Percentiles rank a stretch among this genome's conserved stretches.
These are phyloP conservation scores for Xerocomus nothofagi DNA, from an alignment of 1,284 basidiomycete genomes.

Conservation along the genomic window DNA sequence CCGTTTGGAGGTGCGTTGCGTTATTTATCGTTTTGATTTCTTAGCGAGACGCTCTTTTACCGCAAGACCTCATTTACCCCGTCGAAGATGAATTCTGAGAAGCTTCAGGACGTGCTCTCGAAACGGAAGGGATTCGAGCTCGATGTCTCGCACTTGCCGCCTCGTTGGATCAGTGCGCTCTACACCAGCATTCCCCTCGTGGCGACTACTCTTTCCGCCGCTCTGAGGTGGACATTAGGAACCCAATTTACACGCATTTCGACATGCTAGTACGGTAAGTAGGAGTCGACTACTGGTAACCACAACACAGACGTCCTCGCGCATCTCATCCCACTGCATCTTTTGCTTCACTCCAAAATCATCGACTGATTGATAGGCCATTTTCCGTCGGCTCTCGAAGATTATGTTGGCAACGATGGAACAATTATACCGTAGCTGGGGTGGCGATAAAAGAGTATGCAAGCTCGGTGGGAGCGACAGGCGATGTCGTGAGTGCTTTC, in stretches of 20 bases:
- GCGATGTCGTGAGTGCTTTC: too few species aligned
- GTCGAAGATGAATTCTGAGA: constrained; percentile 93
- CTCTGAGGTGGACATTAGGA: constrained; percentile 95
- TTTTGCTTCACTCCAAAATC: constrained; percentile 87
- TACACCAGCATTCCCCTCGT: constrained; percentile 47
- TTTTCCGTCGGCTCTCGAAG: too few species aligned
- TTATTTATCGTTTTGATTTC: not conserved
- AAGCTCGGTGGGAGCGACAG: too few species aligned
- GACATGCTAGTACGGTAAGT: constrained; percentile 88
- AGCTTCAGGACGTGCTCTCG: constrained; percentile 87
- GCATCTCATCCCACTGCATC: constrained; percentile 89
- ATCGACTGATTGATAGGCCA: too few species aligned
- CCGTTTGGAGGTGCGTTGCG: constrained; percentile 74
- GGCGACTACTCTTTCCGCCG: constrained; percentile 33
- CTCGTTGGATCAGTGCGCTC: constrained; percentile 87
- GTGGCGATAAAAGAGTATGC: too few species aligned
- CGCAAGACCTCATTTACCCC: constrained; percentile 92
- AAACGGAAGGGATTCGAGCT: constrained; percentile 87
- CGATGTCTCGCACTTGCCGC: constrained; percentile 91
- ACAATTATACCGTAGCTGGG: too few species aligned
- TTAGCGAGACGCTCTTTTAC: not conserved
- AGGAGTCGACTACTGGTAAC: constrained; percentile 11
- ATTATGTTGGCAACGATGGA: too few species aligned
- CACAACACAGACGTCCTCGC: constrained; percentile 79
- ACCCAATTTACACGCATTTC: constrained; percentile 97